phyloP scores from a whole-genome alignment of 1,284 basidiomycete species.

The Ceratobasidium papillatum region DNA sequence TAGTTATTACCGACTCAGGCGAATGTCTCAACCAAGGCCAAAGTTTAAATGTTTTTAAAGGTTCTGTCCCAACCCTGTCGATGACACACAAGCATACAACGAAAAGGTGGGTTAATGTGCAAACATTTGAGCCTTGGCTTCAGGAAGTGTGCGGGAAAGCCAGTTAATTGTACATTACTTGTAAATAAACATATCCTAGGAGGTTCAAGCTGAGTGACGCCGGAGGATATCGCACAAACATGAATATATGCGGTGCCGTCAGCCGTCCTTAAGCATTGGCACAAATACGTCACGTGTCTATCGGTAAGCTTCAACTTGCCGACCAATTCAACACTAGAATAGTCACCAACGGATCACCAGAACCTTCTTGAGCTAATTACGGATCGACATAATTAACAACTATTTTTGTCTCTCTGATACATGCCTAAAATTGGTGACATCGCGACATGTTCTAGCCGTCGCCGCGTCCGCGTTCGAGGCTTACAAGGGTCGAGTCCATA shows the following conservation, averaged over 20 bases:
- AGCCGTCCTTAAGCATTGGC: not conserved
- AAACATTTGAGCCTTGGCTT: constrained; percentile 17
- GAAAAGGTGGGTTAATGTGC: constrained; percentile 25
- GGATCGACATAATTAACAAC: no score
- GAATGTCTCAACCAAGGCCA: not conserved
- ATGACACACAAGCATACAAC: constrained; percentile 15
- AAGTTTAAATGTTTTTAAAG: not conserved
- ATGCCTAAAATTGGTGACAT: no score
- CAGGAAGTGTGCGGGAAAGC: not conserved
- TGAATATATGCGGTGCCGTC: no score
- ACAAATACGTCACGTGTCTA: not conserved
- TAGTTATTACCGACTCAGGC: not conserved
- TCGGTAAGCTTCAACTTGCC: not conserved
- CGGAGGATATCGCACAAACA: no score
- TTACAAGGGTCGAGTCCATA: no score
- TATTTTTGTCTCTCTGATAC: no score
- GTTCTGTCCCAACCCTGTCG: not conserved
- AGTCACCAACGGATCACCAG: not conserved
- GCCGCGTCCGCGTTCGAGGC: no score
- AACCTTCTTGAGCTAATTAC: not conserved
- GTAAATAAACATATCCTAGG: not conserved
- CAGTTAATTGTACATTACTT: not conserved
- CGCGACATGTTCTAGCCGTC: no score
- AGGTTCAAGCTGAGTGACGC: no score
- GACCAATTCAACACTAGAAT: not conserved